Base-by-base conservation (phyloP, 2,329 filamentous ascomycete species). In the Xylariales sp. region DNA sequence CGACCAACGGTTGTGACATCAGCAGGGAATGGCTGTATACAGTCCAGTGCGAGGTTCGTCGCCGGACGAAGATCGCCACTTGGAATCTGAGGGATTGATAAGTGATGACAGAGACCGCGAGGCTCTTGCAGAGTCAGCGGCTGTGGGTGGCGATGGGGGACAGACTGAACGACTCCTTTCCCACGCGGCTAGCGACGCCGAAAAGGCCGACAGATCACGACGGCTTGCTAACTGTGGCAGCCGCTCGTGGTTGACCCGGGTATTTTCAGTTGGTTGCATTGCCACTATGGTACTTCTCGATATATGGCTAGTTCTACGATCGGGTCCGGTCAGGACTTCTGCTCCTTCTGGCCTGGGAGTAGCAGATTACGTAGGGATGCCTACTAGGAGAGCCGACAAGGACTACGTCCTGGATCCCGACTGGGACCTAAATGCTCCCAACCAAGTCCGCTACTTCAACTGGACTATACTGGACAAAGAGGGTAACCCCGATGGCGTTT, bases 401-500 rank as follows among this genome's bases (percentile, higher is more conserved):
- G 74, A 81, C 37, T 84, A 86, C 45, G 57, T 80, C 4, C 65
- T 87, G 12, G 65, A 75, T 38, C 54, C 68, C 0, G 49, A 62
- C 2, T 86, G 82, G 82, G 60, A 82, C 44, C 69, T 70, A 46
- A 33, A 64, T 14, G 70, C 74, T 0, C 49, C 66, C 3, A 68
- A 73, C 0, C 69, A 66, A 12, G 69, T 66, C 2, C 70, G 82
- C 50, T 70, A 76, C 47, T 82, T 80, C 51, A 62, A 71, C 46
- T 86, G 80, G 80, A 74, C 65, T 0, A 73, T 86, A 21, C 56
- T 63, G 8, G 76, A 84, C 45, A 73, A 73, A 22, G 63, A 68
- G 0, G 68, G 77, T 31, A 81, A 79, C 40, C 82, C 81, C 0
- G 78, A 85, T 51, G 81, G 76, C 3, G 60, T 80, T 15, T 69